A percentile compares a stretch with the other conserved stretches of the same genome.
Conservation (phyloP, 2,329 filamentous ascomycete genomes). For the Verticillium zaregamsianum region DNA sequence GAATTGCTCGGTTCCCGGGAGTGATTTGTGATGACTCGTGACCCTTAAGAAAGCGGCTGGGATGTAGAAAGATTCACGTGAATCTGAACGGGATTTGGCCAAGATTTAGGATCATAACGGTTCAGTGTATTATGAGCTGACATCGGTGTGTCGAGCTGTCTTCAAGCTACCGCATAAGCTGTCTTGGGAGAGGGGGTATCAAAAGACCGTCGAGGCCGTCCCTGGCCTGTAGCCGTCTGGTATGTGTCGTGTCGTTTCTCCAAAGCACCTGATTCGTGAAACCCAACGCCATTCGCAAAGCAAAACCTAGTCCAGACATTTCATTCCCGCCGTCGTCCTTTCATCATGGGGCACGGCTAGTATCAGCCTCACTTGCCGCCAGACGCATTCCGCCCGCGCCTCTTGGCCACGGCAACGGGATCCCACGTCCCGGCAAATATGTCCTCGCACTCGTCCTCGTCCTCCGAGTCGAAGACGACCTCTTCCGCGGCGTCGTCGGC, state of each 20-base stretch:
- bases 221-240: neutral
- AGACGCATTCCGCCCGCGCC: constrained; percentile 34
- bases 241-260: neutral
- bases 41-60: too few relatives aligned
- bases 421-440: constrained; percentile 62
- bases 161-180: neutral
- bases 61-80: too few relatives aligned
- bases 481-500: constrained; percentile 19
- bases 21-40: neutral
- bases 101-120: too few relatives aligned
- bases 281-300: neutral
- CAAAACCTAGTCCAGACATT: neutral
- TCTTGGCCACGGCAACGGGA: constrained; percentile 42
- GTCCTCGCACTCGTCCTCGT: constrained; percentile 65
- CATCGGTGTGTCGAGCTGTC: neutral
- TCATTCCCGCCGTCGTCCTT: neutral
- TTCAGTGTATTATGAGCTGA: neutral
- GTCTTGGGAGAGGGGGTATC: neutral
- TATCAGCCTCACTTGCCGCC: neutral
- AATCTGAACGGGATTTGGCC: too few relatives aligned
- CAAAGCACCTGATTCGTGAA: neutral
- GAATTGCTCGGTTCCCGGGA: neutral
- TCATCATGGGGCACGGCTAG: neutral
- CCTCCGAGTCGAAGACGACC: constrained; percentile 57
- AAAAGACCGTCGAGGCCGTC: neutral